Evolutionary conservation across 2,329 filamentous ascomycete genomes (phyloP).

Genomic region (Colletotrichum sp.): DNA sequence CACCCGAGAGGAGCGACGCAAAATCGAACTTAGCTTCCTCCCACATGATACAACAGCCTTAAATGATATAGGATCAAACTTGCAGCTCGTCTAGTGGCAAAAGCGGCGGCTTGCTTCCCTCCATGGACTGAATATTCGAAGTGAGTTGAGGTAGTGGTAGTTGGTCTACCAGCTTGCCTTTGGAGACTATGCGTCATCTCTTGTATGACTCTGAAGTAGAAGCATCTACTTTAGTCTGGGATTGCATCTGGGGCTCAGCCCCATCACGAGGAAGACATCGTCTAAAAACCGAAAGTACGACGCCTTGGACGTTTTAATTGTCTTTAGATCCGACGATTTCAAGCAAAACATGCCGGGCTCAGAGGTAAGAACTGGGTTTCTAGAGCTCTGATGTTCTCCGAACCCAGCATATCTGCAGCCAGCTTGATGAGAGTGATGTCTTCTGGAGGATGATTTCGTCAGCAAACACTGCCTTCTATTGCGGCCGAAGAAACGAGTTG

Average conservation of each 20-base stretch:
- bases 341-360: not conserved
- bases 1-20: not conserved
- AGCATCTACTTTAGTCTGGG: not conserved
- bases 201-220: not conserved
- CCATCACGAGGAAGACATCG: not conserved
- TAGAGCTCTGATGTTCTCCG: not conserved
- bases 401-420: not conserved
- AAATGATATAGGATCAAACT: not conserved
- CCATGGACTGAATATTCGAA: not conserved
- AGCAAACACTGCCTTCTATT: not conserved
- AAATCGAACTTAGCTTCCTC: not conserved
- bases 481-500: not conserved
- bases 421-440: not conserved
- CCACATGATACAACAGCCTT: not conserved
- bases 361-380: not conserved
- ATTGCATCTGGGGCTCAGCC: not conserved
- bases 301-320: not conserved
- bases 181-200: not conserved
- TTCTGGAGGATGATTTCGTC: not conserved
- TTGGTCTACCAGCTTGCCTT: not conserved
- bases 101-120: not conserved
- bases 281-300: not conserved
- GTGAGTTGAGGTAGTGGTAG: not conserved
- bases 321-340: not conserved
- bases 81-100: not conserved